Evolutionary conservation across 805 yeast genomes (phyloP), one percentile per base, ranked within the genome.

Genomic region (Hanseniaspora valbyensis): DNA sequence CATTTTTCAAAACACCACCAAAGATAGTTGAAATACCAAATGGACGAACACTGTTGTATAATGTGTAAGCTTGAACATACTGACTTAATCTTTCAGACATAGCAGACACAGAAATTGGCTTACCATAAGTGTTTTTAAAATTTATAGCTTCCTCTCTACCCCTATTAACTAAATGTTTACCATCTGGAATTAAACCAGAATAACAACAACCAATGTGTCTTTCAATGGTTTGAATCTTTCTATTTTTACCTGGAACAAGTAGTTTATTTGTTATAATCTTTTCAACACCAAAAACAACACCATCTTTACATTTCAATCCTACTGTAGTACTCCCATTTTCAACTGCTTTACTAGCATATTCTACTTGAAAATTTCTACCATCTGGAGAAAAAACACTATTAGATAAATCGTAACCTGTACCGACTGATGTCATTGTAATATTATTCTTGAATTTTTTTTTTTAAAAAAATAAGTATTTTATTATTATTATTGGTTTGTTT

Each of bases 401-500:
- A 30, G 96, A 87, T 63, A 92, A 80, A 74, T 92, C 99, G 78
- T 92, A 92, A 18, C 99, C 99, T 26, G 99, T 92, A 59, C 99
- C 99, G 59, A 92, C 89, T 42, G 98, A 92, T 36, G 97, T 83
- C 90, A 63, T 63, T 39, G 36, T 43, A 7, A 24, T 38, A 24
- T 38, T 24, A 18, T 38, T 38, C 13, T 22, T 38, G 39, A 6
- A 4, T 34, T 41, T 3, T 21, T 2, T 45, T 38, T n/a, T n/a
- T n/a, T n/a, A n/a, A n/a, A n/a, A n/a, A n/a, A n/a, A n/a, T n/a
- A n/a, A n/a, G n/a, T n/a, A n/a, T n/a, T n/a, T n/a, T n/a, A n/a
- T n/a, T n/a, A n/a, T n/a, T n/a, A n/a, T n/a, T n/a, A n/a, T n/a
- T 36, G 34, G 39, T 33, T 26, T 48, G 16, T 22, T 29, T 43